Evolutionary conservation across 441 rosid species (phyloP), one percentile per base, ranked within the genome.

Genomic region (Macaranga tanarius): DNA sequence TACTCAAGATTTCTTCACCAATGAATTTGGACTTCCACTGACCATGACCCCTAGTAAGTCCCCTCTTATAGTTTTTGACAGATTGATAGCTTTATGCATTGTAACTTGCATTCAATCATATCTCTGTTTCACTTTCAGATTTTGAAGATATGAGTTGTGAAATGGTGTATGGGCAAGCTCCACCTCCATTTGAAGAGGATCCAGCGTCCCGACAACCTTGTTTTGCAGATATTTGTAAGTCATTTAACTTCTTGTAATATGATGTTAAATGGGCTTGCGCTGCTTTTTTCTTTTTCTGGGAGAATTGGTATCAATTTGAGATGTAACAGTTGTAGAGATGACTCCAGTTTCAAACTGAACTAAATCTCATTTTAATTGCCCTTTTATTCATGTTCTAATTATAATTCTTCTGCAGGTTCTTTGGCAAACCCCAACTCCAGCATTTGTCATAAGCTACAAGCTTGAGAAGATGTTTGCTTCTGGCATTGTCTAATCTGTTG

Each of bases 81-180:
- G 2, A 42, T 42, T 42, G 11, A 5, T 42, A 10, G 50, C 38
- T 31, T 31, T 31, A 11, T 31, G n/a, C 11, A 42, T 45, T 23
- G 8, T 51, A 19, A 19, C 13, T 57, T 28, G 22, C 31, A 22
- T 22, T 57, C 28, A 22, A 11, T 57, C 16, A 22, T 9, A 8
- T 40, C 26, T 34, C 19, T 22, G 23, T 10, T 25, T 65, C 44
- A 28, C 56, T 31, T 16, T 62, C 82, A 92, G 99, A 92, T 84
- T 92, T 89, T 79, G 99, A 94, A 75, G 97, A 94, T 76, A 92
- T 94, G 99, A 92, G 97, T 73, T 94, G 95, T 19, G 97, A 94
- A 75, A 94, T 92, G 97, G 88, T 90, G 54, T 90, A 92, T 55
- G 99, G 97, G n/a, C 97, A 92, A 83, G 87, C 71, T 58, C 99